Base-by-base conservation (phyloP, 768 basidiomycete genomes). In the Naematelia aurantialba region DNA sequence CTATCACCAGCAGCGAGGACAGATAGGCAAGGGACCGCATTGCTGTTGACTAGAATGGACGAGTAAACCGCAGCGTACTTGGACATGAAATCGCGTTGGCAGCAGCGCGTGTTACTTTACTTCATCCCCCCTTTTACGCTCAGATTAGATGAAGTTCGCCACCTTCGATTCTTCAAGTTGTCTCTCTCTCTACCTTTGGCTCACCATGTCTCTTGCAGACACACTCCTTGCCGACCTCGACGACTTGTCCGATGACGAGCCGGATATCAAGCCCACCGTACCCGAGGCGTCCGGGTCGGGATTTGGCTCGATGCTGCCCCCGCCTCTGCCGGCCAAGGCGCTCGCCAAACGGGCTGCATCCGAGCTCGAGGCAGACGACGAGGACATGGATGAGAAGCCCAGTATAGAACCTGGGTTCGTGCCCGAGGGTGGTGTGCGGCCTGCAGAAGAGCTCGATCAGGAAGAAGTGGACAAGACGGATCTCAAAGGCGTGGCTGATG, bases 381-480 rank as follows among this genome's bases (percentile, higher is more conserved):
- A 72, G 30, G 79, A 73, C 21, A 77, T 78, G 24, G 79, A 66
- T 30, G 81, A 78, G 11, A 79, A 68, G 1, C 76, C 82, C 0
- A 82, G 81, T 4, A 81, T 93, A 13, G 86, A 90, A 3, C 81
- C 89, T 0, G 89, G 89, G 55, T 44, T 52, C 53, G 73, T 80
- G 3, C 76, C 79, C 0, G 70, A 78, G 46, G 93, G 92, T 0
- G 94, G 94, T 10, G 81, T 93, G 12, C 85, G 84, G 65, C 94
- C 94, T 13, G 91, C 93, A n/a, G 92, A 97, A 39, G 93, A 99
- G 79, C 81, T 98, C 45, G 92, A 97, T 74, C 86, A 81, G 26
- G 93, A 94, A 65, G 91, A 93, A 59, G 96, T 98, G 27, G 88
- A 91, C 70, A 85, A 86, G 69, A 97, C 97, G 91, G 91, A 98